Evolutionary conservation across 2,329 filamentous ascomycete genomes (phyloP), one percentile per base, ranked within the genome.

Genomic region (Colletotrichum brevisporum): DNA sequence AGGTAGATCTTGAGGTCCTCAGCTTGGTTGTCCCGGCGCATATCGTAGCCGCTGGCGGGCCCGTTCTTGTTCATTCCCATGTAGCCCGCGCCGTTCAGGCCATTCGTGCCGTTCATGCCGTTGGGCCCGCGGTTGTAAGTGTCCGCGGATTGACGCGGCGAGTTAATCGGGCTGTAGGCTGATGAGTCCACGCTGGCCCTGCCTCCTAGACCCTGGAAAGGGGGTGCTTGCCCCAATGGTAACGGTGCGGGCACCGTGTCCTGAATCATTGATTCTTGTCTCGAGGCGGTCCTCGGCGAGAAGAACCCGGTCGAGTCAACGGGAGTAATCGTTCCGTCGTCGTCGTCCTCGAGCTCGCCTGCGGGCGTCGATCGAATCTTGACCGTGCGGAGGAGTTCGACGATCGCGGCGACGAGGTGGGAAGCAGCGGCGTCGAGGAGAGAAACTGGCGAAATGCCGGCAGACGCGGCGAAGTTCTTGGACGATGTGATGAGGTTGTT

Each of bases 401-500:
- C 91, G 26, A 98, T 87, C 2, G 95, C 91, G 5, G 93, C 90
- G 1, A 94, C 94, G 43, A 98, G 86, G 80, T 99, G 94, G 26
- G 94, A 96, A 8, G 95, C 94, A 2, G 96, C 95, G 4, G 95
- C 96, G 79, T 99, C 96, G 24, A 99, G 85, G 3, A 99, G 83
- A 6, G 94, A 97, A n/a, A 99, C 92, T 0, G 96, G 96, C 1
- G 94, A 95, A 39, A 99, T 88, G 36, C 96, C 96, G 21, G 89
- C 90, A 0, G 94, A 91, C 12, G 89, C 88, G 41, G 93, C 91
- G 79, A 96, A 97, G 77, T 97, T 97, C 83, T 97, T 97, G 41
- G 94, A 92, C 1, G 95, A 94, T 2, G 95, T 98, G 75, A 98
- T 98, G 67, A 99, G 85, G 76, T 95, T 96, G 84, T 98, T 98